phyloP scores from a whole-genome alignment of 768 basidiomycete genomes.

The Termitomyces titanicus region DNA sequence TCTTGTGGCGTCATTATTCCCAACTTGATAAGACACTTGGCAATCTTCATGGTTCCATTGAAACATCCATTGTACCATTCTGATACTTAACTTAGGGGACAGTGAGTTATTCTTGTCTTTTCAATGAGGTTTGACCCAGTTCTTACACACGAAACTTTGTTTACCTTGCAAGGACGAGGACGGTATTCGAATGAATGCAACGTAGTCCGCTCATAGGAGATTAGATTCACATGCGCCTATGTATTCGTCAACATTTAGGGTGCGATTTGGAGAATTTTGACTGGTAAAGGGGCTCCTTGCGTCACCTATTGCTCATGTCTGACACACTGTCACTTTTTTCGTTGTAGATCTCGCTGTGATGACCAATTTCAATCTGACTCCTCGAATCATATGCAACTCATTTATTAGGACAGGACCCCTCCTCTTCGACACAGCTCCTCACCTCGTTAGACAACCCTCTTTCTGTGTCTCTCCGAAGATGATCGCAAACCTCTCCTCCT shows the following conservation, averaged over 20 bases:
- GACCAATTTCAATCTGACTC: background rate
- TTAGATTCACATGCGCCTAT: background rate
- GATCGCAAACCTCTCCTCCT: background rate
- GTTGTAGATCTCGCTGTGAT: background rate
- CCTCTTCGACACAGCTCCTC: background rate
- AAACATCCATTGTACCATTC: background rate
- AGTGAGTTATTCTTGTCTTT: background rate
- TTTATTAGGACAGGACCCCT: background rate
- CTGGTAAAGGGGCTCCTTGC: background rate
- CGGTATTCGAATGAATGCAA: background rate
- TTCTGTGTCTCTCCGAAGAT: background rate
- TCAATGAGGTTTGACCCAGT: background rate
- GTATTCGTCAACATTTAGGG: background rate
- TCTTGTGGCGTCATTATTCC: background rate
- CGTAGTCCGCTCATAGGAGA: background rate
- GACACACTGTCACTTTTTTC: too few species aligned
- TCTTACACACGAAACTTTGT: background rate
- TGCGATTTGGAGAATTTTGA: background rate
- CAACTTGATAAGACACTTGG: background rate
- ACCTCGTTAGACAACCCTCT: background rate
- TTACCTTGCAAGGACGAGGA: too few species aligned
- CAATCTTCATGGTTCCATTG: background rate
- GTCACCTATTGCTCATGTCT: slow-evolving; percentile 1
- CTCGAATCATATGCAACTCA: background rate
- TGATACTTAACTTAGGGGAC: background rate